Percentiles rank a stretch among this genome's conserved stretches.
Evolutionary conservation across 1,139 yeast genomes (phyloP).

Genomic region (Trichomonascaceae sp.): DNA sequence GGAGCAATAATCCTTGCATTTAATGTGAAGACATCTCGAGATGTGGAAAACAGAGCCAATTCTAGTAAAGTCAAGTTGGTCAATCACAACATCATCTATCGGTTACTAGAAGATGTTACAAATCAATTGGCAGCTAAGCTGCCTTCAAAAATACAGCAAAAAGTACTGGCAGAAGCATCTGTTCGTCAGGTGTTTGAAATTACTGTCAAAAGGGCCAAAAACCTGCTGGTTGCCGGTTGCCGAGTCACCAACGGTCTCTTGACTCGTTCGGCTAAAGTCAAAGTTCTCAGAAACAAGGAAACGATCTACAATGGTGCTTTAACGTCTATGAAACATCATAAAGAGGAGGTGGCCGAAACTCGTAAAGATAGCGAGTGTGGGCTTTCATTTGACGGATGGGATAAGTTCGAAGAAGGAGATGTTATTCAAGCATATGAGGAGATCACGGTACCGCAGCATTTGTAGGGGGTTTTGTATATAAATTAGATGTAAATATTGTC

Average conservation of each 20-base stretch:
- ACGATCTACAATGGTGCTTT: conserved; percentile 62
- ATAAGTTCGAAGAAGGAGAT: conserved; percentile 70
- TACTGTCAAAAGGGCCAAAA: conserved; percentile 42
- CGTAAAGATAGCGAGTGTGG: conserved; percentile 92
- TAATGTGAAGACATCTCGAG: conserved; percentile 65
- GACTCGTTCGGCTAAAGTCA: conserved; percentile 52
- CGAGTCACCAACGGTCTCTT: conserved; percentile 69
- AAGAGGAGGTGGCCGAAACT: conserved; percentile 72
- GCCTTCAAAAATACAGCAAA: conserved; percentile 62
- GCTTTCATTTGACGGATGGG: conserved; percentile 63
- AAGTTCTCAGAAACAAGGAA: conserved; percentile 51
- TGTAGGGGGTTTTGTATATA: no score
- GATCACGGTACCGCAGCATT: conserved; percentile 57
- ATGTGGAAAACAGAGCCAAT: conserved; percentile 55
- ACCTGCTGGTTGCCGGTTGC: conserved; percentile 76
- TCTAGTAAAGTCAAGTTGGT: conserved; percentile 52
- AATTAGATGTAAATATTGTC: no score
- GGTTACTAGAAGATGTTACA: conserved; percentile 79
- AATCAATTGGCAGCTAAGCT: conserved; percentile 54
- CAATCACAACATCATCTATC: conserved; percentile 76
- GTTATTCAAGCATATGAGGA: conserved; percentile 68
- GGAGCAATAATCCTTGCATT: conserved; percentile 72
- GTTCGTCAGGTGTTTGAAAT: conserved; percentile 70
- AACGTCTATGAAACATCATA: conserved; percentile 71
- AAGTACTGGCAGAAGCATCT: conserved; percentile 62